Evolutionary conservation across 495 filamentous ascomycete species (phyloP), one percentile per base, ranked within the genome.

Genomic region (Lasiosphaeris hirsuta): DNA sequence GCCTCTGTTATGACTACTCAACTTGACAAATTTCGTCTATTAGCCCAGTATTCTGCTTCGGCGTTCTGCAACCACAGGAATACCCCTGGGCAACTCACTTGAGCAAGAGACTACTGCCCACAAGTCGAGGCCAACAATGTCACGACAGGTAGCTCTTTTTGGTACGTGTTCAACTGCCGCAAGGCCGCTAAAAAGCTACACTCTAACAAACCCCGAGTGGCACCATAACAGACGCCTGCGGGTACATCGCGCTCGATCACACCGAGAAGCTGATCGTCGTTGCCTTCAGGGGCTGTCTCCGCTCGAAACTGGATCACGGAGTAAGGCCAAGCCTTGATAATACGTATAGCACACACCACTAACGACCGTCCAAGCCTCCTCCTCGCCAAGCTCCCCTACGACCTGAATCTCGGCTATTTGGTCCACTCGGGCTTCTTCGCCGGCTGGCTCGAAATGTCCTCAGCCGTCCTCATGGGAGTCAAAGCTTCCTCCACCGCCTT

Each of bases 231-330:
- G 87, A 89, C 58, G 81, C 81, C 11, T 78, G 84, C 10, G 90
- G 90, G 36, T 88, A 85, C 63, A 69, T 92, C n/a, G 85, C 84
- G 10, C 71, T 77, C 17, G 90, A 94, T 70, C 65, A 69, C 18
- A 84, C 80, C 30, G 84, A 82, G 61, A 56, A 75, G 17, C 60
- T 82, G 11, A 85, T 92, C 44, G 79, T 92, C 35, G 69, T 90
- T 41, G 78, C 86, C 13, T 86, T 91, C 75, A 82, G 86, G 33
- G 90, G 90, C 57, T 23, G 61, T 75, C 11, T 84, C 82, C 15
- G 19, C 88, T 43, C 73, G 75, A 34, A 92, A 86, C 69, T 92
- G 81, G 81, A 74, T 92, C 50, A 74, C 84, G 18, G 80, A 93
- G 67, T 69, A 80, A 61, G 76, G 81, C 58, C 75, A 81, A 57